phyloP scores from a whole-genome alignment of 2,329 filamentous ascomycete species.

The Aspergillus jensenii region DNA sequence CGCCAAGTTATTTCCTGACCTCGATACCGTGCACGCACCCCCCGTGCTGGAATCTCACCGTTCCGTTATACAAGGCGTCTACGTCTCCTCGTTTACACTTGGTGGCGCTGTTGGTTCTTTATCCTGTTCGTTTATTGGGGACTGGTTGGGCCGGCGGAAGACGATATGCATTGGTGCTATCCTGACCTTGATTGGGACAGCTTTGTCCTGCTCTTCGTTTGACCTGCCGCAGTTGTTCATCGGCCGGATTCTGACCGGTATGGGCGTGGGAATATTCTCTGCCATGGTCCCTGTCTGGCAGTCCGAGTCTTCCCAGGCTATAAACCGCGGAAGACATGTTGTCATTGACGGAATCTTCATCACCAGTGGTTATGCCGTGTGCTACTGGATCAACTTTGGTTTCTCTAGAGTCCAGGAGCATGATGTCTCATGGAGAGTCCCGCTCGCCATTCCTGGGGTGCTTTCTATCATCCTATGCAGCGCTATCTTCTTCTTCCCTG shows the following conservation, averaged over 20 bases:
- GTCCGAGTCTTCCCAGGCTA: background rate
- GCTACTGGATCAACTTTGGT: background rate
- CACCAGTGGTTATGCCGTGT: background rate
- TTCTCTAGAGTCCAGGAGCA: background rate
- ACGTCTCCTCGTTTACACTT: background rate
- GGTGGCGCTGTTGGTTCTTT: background rate
- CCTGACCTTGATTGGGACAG: background rate
- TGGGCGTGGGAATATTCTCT: background rate
- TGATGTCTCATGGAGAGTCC: background rate
- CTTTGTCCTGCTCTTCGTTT: background rate
- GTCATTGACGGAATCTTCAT: background rate
- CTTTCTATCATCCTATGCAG: constrained; percentile 15
- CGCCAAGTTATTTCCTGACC: background rate
- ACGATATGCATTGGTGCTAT: background rate
- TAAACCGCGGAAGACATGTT: background rate
- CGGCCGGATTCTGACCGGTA: background rate
- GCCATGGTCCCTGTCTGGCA: background rate
- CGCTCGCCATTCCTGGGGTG: background rate
- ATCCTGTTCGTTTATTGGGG: background rate
- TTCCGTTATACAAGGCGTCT: background rate
- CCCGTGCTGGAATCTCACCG: background rate
- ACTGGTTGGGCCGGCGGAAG: background rate
- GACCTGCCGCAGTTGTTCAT: background rate
- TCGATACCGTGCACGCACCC: background rate
- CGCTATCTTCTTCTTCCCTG: constrained; percentile 30